Base-by-base conservation (phyloP, 1,284 basidiomycete genomes). In the Malassezia arunalokei region DNA sequence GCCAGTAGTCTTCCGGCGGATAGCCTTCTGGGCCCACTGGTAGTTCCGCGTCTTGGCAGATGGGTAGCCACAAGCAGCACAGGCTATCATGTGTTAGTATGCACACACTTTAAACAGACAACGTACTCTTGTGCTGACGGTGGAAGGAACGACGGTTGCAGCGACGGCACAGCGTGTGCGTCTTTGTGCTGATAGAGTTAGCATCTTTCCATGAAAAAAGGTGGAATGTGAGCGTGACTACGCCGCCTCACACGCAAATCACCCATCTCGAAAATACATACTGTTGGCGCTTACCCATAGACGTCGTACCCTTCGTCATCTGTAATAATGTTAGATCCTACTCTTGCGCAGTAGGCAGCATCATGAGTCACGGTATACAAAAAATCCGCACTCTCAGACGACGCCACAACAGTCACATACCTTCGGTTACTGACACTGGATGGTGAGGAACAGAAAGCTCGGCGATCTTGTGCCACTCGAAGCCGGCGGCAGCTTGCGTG, bases 11-110 rank as follows among this genome's bases (percentile, higher is more conserved):
- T 94, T 92, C 83, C 92, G 85, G 79, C 92, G 85, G 83, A 96
- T 95, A 57, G 91, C 92, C 83, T 98, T 98, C 76, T 84, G 81
- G 66, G 89, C 88, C 92, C 92, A 98, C 78, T 96, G 86, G 78
- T 83, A 96, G 70, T 87, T 91, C 74, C 92, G 84, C 72, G 91
- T 79, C 79, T 90, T 96, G 60, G 92, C 91, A 55, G 87, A 79
- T 51, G 92, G 92, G 79, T 90, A 96, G 55, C 92, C 94, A 76
- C 94, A 96, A 75, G 88, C 85, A 47, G 85, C 86, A 77, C 92
- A 98, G 63, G 84, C 88, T 91, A 64, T 24, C 41, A 7, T 12
- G 15, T 29, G 51, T 53, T 15, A 53, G 51, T 42, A 37, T 17
- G 33, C 33, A 35, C 27, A 5, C 39, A 24, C 20, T 29, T 17